A percentile compares a stretch with the other conserved stretches of the same genome.
These are phyloP conservation scores for Russula abietina DNA, from an alignment of 768 basidiomycete species.

Conservation along the genomic window DNA sequence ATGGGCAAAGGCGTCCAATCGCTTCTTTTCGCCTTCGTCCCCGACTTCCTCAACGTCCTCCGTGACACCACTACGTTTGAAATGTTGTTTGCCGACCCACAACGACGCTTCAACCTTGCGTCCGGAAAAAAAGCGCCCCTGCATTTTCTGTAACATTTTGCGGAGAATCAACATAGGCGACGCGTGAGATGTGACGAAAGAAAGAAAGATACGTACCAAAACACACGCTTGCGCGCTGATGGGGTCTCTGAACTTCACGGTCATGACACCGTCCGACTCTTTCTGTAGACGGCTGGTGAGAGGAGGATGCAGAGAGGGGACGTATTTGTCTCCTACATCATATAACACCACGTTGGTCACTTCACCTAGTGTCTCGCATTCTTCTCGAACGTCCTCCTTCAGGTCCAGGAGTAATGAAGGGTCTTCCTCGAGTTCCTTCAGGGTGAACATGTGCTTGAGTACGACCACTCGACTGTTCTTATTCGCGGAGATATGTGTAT, in stretches of 20 bases:
- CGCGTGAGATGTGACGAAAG: too few relatives aligned
- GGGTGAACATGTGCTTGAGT: slow-evolving; percentile 90
- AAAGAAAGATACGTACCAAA: slow-evolving; percentile 45
- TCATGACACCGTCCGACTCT: slow-evolving; percentile 92
- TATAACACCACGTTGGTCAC: slow-evolving; percentile 95
- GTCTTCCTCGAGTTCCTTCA: slow-evolving; percentile 81
- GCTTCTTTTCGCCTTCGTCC: slow-evolving; percentile 72
- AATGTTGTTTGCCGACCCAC: slow-evolving; percentile 76
- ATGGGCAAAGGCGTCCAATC: slow-evolving; percentile 80
- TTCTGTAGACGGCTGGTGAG: slow-evolving; percentile 43
- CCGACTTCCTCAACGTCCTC: slow-evolving; percentile 54
- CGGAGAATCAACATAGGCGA: neutral
- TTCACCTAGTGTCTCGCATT: slow-evolving; percentile 83
- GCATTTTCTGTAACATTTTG: slow-evolving; percentile 67
- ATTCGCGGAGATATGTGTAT: slow-evolving; percentile 40
- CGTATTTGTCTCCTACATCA: slow-evolving; percentile 55
- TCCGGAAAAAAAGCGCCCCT: slow-evolving; percentile 86
- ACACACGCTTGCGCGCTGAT: slow-evolving; percentile 92
- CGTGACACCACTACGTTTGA: slow-evolving; percentile 63
- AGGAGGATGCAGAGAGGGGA: slow-evolving; percentile 19
- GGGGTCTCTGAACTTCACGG: slow-evolving; percentile 90
- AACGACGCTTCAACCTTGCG: slow-evolving; percentile 75
- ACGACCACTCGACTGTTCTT: slow-evolving; percentile 79
- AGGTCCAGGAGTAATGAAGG: slow-evolving; percentile 80
- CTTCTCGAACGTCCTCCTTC: slow-evolving; percentile 94